Conservation (phyloP, 2,329 filamentous ascomycete species). For the Xylariaceae sp. region DNA sequence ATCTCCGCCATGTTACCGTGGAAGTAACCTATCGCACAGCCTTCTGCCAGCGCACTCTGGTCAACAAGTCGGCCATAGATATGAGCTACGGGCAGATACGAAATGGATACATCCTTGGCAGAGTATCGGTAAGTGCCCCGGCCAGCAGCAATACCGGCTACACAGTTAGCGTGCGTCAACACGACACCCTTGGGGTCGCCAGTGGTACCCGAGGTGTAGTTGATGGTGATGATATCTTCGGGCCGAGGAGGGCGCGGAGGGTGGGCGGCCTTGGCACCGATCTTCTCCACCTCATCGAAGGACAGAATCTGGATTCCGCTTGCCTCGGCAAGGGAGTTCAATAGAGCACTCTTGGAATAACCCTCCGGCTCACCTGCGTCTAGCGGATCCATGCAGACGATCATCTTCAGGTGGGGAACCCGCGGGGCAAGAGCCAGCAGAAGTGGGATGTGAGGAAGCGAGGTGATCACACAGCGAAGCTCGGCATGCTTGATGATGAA, state of each 20-base stretch:
- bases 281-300: slow-evolving; percentile 72
- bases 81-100: slow-evolving; percentile 89
- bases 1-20: slow-evolving; percentile 82
- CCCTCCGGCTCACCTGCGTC: slow-evolving; percentile 72
- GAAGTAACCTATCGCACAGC: slow-evolving; percentile 81
- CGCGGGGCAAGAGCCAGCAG: slow-evolving; percentile 75
- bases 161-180: slow-evolving; percentile 74
- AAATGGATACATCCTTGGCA: slow-evolving; percentile 61
- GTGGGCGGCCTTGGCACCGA: slow-evolving; percentile 66
- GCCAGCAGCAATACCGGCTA: slow-evolving; percentile 63
- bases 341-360: slow-evolving; percentile 70
- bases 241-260: slow-evolving; percentile 66
- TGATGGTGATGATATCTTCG: slow-evolving; percentile 80
- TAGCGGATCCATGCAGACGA: slow-evolving; percentile 79
- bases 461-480: slow-evolving; percentile 69
- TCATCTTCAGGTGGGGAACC: slow-evolving; percentile 76
- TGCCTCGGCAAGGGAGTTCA: slow-evolving; percentile 69
- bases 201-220: slow-evolving; percentile 84
- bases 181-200: slow-evolving; percentile 79
- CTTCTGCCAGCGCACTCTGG: slow-evolving; percentile 65
- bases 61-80: slow-evolving; percentile 87
- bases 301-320: slow-evolving; percentile 74
- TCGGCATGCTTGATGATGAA: slow-evolving; percentile 92
- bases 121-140: slow-evolving; percentile 50
- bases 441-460: slow-evolving; percentile 72